Conservation (phyloP, 495 filamentous ascomycete species). For the Cryomyces minteri region DNA sequence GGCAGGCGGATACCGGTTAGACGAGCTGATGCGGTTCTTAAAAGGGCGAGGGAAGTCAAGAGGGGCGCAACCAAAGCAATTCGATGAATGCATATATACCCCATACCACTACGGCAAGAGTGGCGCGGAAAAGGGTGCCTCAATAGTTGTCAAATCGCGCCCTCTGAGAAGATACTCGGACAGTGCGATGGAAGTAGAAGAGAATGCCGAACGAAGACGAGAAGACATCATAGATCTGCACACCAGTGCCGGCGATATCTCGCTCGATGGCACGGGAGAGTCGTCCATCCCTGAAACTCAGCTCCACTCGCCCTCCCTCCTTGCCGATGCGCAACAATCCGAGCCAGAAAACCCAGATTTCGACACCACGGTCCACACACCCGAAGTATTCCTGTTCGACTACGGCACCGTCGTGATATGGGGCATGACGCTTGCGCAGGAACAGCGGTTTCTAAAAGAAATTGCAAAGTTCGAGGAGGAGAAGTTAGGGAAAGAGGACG, state of each 20-base stretch:
- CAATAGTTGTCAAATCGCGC: slow-evolving; percentile 2
- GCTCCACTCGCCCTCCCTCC: neutral
- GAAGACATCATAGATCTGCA: slow-evolving; percentile 25
- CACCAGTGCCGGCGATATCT: slow-evolving; percentile 2
- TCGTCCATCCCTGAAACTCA: neutral
- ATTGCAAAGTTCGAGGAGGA: slow-evolving; percentile 90
- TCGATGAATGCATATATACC: slow-evolving; percentile 94
- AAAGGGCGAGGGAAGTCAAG: slow-evolving; percentile 60
- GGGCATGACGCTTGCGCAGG: slow-evolving; percentile 80
- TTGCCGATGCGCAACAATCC: neutral
- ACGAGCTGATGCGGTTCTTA: slow-evolving; percentile 70
- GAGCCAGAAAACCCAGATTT: slow-evolving; percentile 26
- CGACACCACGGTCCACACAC: slow-evolving; percentile 67
- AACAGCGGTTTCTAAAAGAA: slow-evolving; percentile 78
- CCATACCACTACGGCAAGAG: slow-evolving; percentile 56
- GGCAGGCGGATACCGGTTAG: slow-evolving; percentile 73
- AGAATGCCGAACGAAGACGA: slow-evolving; percentile 15
- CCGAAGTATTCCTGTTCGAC: slow-evolving; percentile 89
- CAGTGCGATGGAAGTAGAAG: slow-evolving; percentile 21
- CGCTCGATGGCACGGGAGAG: neutral
- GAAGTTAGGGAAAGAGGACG: slow-evolving; percentile 69
- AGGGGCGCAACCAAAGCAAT: slow-evolving; percentile 70
- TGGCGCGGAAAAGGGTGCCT: slow-evolving; percentile 9
- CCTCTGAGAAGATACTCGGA: slow-evolving; percentile 21
- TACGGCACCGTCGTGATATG: slow-evolving; percentile 99